phyloP scores from a whole-genome alignment of 2,329 filamentous ascomycete species.

The Talaromyces albobiverticillius region DNA sequence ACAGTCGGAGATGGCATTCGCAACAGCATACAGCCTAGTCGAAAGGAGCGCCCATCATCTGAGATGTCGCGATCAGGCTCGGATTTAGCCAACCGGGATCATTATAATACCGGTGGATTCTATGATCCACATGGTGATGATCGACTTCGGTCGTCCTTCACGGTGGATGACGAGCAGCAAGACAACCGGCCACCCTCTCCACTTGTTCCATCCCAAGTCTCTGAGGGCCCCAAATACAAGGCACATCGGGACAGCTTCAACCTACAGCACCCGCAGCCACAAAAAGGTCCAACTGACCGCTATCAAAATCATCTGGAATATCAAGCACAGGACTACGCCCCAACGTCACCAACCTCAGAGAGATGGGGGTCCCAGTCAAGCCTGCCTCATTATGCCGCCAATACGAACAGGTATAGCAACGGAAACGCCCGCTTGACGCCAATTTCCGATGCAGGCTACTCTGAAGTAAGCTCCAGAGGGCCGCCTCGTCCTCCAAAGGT shows the following conservation, averaged over 20 bases:
- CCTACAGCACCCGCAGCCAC: constrained; percentile 63
- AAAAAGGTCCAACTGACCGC: constrained; percentile 59
- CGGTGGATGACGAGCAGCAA: constrained; percentile 35
- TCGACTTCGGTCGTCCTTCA: constrained; percentile 42
- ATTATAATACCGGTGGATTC: constrained; percentile 45
- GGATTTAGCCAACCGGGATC: constrained; percentile 65
- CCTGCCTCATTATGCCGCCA: constrained; percentile 26
- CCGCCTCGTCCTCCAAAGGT: constrained; percentile 54
- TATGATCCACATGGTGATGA: constrained; percentile 48
- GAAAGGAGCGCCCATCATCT: constrained; percentile 61
- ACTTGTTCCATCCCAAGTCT: constrained; percentile 58
- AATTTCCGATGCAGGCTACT: constrained; percentile 46
- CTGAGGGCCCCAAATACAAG: constrained; percentile 61
- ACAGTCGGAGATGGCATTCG: constrained; percentile 77
- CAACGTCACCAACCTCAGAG: constrained; percentile 42
- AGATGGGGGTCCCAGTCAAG: constrained; percentile 46
- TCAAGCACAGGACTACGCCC: constrained; percentile 55
- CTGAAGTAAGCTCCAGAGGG: constrained; percentile 39
- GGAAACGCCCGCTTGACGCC: constrained; percentile 42
- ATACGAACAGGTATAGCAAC: constrained; percentile 34
- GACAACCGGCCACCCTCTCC: constrained; percentile 57
- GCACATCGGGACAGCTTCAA: constrained; percentile 63
- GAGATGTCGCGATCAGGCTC: constrained; percentile 73
- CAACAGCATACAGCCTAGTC: constrained; percentile 54
- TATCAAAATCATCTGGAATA: constrained; percentile 62